Percentiles rank a stretch among this genome's conserved stretches.
Conservation (phyloP, 768 basidiomycete genomes). For the Pisolithus tinctorius region DNA sequence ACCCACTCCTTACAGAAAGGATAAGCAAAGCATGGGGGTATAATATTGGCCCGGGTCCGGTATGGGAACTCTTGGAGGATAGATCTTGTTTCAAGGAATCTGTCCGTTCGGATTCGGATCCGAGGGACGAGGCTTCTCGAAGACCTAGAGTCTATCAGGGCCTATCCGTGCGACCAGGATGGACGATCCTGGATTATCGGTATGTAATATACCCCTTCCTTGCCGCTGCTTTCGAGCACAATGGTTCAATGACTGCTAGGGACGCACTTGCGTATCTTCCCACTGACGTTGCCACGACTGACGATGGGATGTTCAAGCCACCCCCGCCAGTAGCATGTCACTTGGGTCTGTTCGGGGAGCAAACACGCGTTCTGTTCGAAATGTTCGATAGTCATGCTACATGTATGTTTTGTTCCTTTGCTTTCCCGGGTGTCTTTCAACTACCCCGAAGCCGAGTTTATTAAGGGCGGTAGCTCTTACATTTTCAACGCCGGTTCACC, state of each 20-base stretch:
- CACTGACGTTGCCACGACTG: conserved; percentile 40
- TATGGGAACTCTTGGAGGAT: conserved; percentile 79
- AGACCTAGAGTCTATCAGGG: conserved; percentile 54
- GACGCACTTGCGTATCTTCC: conserved; percentile 57
- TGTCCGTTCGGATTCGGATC: conserved; percentile 15
- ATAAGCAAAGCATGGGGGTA: conserved; percentile 65
- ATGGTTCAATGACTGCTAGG: conserved; percentile 1
- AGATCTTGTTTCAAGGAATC: conserved; percentile 73
- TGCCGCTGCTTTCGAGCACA: neutral
- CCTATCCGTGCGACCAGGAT: conserved; percentile 37
- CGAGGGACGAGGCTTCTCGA: conserved; percentile 40
- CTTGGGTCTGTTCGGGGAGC: conserved; percentile 57
- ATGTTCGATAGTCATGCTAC: conserved; percentile 55
- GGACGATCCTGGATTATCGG: conserved; percentile 41
- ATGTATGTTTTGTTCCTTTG: conserved; percentile 36
- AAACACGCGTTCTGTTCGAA: conserved; percentile 40
- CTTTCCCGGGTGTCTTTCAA: neutral
- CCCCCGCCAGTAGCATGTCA: conserved; percentile 54
- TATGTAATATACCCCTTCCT: conserved; percentile 30
- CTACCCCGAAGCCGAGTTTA: conserved; percentile 45
- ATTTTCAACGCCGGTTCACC: conserved; percentile 85
- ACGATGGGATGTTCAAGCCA: conserved; percentile 43
- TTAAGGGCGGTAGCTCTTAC: conserved; percentile 53
- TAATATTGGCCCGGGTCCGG: conserved; percentile 67
- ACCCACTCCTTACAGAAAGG: conserved; percentile 41